These are phyloP conservation scores for Botrytis sinoallii DNA, from an alignment of 2,329 filamentous ascomycete genomes.

Conservation along the genomic window DNA sequence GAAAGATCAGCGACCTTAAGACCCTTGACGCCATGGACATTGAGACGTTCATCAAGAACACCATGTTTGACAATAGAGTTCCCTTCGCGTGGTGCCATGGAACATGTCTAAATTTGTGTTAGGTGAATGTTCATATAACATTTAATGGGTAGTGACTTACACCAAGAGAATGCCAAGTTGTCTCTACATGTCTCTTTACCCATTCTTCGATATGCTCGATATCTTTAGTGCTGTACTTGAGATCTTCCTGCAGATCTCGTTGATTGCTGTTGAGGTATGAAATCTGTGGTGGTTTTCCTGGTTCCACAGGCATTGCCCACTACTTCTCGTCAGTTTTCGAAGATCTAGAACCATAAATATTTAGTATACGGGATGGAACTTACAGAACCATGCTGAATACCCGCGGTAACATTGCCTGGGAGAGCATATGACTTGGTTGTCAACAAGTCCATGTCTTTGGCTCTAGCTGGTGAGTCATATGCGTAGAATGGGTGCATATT, in stretches of 20 bases:
- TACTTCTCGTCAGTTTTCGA: not conserved
- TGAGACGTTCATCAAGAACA: conserved; percentile 42
- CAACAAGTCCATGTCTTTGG: conserved; percentile 69
- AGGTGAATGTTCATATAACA: conserved; percentile 21
- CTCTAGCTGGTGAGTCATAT: conserved; percentile 66
- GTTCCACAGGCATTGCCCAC: conserved; percentile 61
- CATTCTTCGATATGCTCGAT: conserved; percentile 47
- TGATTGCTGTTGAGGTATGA: conserved; percentile 61
- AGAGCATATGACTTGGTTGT: conserved; percentile 76
- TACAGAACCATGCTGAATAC: conserved; percentile 46
- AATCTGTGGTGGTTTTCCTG: conserved; percentile 46
- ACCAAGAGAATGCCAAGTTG: conserved; percentile 39
- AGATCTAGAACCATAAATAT: not conserved
- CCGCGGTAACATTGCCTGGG: conserved; percentile 44
- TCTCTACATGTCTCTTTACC: conserved; percentile 58
- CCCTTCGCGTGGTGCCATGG: conserved; percentile 44
- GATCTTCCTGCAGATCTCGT: conserved; percentile 57
- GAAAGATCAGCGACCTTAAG: conserved; percentile 46
- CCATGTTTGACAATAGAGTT: conserved; percentile 68
- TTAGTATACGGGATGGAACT: not conserved
- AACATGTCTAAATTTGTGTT: conserved; percentile 41
- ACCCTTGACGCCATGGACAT: conserved; percentile 42
- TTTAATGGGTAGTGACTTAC: conserved; percentile 37
- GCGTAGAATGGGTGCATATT: conserved; percentile 68
- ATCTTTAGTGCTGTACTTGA: conserved; percentile 63